Base-by-base conservation (phyloP, 2,329 filamentous ascomycete genomes). In the Fusarium sp. region DNA sequence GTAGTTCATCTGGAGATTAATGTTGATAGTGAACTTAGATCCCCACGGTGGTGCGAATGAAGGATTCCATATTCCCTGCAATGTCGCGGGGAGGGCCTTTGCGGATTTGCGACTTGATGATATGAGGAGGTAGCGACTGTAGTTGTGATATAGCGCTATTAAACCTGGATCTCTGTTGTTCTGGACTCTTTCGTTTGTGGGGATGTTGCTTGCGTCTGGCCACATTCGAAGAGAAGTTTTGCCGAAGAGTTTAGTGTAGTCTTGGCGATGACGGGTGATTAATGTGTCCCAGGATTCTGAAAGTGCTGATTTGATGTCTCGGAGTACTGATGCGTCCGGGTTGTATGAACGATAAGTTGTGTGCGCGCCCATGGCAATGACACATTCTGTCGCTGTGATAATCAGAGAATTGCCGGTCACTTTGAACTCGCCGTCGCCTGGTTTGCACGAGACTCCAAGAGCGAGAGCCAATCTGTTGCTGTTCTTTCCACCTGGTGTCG, bases 1-100 rank as follows among this genome's bases (percentile, higher is more conserved):
- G 70, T 87, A 87, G 66, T 86, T 86, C 85, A 87, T 87, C 71
- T 87, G 80, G 0, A 81, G 76, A 44, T 86, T 87, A 73, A 86
- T 84, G 65, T 86, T 85, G 68, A 86, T 83, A 1, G 84, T 86
- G 59, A 81, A 85, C 64, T 84, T 85, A 25, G 78, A 81, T 6
- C 83, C 83, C 84, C 84, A 86, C 0, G 81, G 75, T 1, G 77
- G 76, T 0, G 66, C 69, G 15, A 73, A 75, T 0, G 77, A 75
- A 12, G 76, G 72, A 25, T 80, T 80, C 79, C 78, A 81, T 27
- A 81, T 76, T 0, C 78, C 79, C n/a, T 81, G 79, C 1, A 81
- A 63, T 6, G 79, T 81, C 3, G 78, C 76, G 0, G 79, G 78
- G 1, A 81, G 59, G 1, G 71, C 71, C 1, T 77, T 73, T 2